Percentiles rank a stretch among this genome's conserved stretches.
phyloP scores from a whole-genome alignment of 2,329 filamentous ascomycete genomes.

The Acrocalymma vagum region DNA sequence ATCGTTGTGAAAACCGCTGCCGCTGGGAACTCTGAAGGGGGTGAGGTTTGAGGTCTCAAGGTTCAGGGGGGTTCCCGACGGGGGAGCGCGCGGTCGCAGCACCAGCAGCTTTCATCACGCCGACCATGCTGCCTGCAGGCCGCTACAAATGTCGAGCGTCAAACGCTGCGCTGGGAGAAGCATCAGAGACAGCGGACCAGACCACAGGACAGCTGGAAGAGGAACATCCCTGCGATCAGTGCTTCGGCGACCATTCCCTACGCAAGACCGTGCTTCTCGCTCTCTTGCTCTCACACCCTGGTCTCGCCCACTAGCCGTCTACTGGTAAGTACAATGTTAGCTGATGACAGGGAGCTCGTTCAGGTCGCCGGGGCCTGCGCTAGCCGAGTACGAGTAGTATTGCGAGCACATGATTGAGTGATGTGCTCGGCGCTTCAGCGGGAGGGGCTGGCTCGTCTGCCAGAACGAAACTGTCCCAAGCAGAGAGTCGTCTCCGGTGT shows the following conservation, averaged over 20 bases:
- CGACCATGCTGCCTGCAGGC: too few relatives aligned
- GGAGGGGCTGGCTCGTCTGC: conserved; percentile 30
- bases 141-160: too few relatives aligned
- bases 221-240: conserved; percentile 25
- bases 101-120: conserved; percentile 11
- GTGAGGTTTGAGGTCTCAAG: too few relatives aligned
- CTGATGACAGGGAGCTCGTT: conserved; percentile 35
- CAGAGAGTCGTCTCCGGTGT: too few relatives aligned
- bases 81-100: too few relatives aligned
- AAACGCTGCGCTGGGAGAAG: conserved; percentile 6
- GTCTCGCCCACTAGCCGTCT: conserved; percentile 7
- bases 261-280: conserved; percentile 31
- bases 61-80: too few relatives aligned
- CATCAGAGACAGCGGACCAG: too few relatives aligned
- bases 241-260: conserved; percentile 39
- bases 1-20: conserved; percentile 19
- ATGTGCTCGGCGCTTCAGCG: conserved; percentile 29
- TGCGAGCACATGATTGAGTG: conserved; percentile 43
- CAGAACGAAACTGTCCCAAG: conserved; percentile 13
- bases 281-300: conserved; percentile 19
- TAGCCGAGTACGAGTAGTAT: conserved; percentile 35
- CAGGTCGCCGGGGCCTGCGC: conserved; percentile 32
- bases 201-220: conserved; percentile 19
- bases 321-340: conserved; percentile 23
- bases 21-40: conserved; percentile 14